Base-by-base conservation (phyloP, 768 basidiomycete species). In the Auricularia heimuer region DNA sequence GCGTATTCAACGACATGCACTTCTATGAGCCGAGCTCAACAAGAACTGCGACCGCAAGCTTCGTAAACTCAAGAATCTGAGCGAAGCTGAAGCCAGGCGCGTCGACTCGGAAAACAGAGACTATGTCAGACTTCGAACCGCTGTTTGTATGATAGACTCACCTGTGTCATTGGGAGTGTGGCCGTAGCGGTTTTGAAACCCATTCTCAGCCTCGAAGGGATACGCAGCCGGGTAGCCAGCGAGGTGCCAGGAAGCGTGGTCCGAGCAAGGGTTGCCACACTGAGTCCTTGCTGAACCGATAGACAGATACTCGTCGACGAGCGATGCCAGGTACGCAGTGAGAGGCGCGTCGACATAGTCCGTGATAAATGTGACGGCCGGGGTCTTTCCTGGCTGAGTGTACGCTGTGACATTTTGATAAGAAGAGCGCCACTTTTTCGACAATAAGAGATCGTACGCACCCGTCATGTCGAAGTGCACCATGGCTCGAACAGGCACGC, bases 51-150 rank as follows among this genome's bases (percentile, higher is more conserved):
- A 85, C 77, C 14, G 77, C 82, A 21, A 87, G 76, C 73, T 86
- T 86, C 33, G 82, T 81, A 69, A 86, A 87, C 71, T 86, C 82
- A 24, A 83, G 73, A 63, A 82, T 82, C 70, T 85, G 82, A 62
- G 71, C 68, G 65, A 74, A 76, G 60, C 69, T 71, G 75, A 83
- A 83, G 45, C 82, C 80, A 14, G 39, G 39, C 7, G 12, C 39
- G 39, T 42, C 39, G 8, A 42, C 39, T 42, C 8, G 39, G 39
- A 1, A 7, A 42, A 42, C 29, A 29, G 29, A 29, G 29, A 29
- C 29, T 3, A 29, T 29, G 29, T 29, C 29, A 29, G 29, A 29
- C 29, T 29, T 29, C 29, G 29, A 29, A 29, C 29, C 29, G 29
- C 2, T 29, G 29, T 29, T 29, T 29, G 29, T 29, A 29, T 29